Percentiles rank a stretch among this genome's conserved stretches.
These are phyloP conservation scores for Aspergillus neotritici DNA, from an alignment of 2,329 filamentous ascomycete genomes.

Conservation along the genomic window DNA sequence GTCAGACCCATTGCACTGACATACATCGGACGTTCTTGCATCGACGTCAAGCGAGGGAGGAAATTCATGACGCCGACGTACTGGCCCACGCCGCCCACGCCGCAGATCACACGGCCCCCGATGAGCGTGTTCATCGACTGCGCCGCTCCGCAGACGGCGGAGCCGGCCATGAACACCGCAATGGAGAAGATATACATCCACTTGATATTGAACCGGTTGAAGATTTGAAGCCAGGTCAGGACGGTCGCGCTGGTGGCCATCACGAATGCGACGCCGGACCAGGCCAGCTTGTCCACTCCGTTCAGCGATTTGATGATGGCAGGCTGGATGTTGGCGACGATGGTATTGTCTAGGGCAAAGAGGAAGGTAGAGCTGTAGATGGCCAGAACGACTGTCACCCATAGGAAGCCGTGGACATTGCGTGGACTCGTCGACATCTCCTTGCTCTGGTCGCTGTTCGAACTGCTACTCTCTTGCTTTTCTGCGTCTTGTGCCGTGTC, in stretches of 20 bases:
- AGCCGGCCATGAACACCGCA: constrained; percentile 21
- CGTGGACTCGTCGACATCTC: background rate
- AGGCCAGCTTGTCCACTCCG: constrained; percentile 7
- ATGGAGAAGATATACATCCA: constrained; percentile 28
- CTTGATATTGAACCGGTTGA: constrained; percentile 37
- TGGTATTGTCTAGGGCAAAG: constrained; percentile 12
- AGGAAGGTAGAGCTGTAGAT: constrained; percentile 5
- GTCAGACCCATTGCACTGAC: constrained; percentile 28
- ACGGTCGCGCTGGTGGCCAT: constrained; percentile 1
- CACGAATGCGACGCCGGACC: constrained; percentile 5
- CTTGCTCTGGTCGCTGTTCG: background rate
- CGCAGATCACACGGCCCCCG: constrained; percentile 22
- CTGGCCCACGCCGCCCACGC: constrained; percentile 16
- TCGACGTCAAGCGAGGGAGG: constrained; percentile 13
- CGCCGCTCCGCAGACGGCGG: constrained; percentile 38
- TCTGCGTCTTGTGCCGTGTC: background rate
- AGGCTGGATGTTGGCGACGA: constrained; percentile 10
- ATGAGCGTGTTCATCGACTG: constrained; percentile 43
- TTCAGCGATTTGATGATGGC: constrained; percentile 8
- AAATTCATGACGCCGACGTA: constrained; percentile 27
- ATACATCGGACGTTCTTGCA: constrained; percentile 25
- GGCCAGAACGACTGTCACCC: constrained; percentile 5
- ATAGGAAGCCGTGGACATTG: constrained; percentile 3
- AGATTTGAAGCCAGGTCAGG: constrained; percentile 5
- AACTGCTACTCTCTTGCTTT: constrained; percentile 1